phyloP scores from a whole-genome alignment of 2,329 filamentous ascomycete genomes.

The Diaporthe eres region DNA sequence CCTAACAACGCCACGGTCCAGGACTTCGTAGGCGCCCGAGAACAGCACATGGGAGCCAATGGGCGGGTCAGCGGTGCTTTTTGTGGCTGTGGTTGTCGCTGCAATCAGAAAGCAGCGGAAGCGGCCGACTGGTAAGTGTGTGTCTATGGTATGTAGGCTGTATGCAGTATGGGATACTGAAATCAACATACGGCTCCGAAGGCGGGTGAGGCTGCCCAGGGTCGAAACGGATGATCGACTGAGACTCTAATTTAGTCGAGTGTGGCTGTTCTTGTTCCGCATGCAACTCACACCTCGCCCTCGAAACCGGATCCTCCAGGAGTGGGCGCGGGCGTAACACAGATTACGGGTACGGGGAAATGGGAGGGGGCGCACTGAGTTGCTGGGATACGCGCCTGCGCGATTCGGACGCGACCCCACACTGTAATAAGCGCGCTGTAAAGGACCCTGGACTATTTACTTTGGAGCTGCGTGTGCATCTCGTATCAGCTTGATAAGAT shows the following conservation, averaged over 20 bases:
- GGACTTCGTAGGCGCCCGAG: constrained; percentile 44
- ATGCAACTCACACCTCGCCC: constrained; percentile 27
- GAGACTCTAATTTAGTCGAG: constrained; percentile 24
- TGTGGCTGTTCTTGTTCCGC: constrained; percentile 24
- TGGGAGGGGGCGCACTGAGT: constrained; percentile 14
- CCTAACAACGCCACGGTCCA: constrained; percentile 35
- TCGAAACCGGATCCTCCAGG: constrained; percentile 29
- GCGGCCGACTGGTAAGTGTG: neutral
- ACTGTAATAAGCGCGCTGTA: constrained; percentile 12
- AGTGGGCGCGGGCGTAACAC: constrained; percentile 22
- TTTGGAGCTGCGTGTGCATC: neutral
- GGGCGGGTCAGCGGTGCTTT: neutral
- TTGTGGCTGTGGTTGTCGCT: constrained; percentile 14
- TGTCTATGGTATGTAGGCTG: neutral
- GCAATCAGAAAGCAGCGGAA: constrained; percentile 10
- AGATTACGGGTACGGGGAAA: constrained; percentile 31
- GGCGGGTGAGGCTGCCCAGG: constrained; percentile 27
- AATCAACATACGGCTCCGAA: constrained; percentile 24
- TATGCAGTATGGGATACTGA: neutral
- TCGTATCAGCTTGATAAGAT: constrained; percentile 22
- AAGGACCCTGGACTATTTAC: constrained; percentile 29
- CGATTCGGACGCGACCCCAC: constrained; percentile 32
- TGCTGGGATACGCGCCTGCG: constrained; percentile 22
- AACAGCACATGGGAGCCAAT: constrained; percentile 41
- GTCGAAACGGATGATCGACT: constrained; percentile 33